Base-by-base conservation (phyloP, 2,329 filamentous ascomycete species). In the Microthyrium microscopicum region DNA sequence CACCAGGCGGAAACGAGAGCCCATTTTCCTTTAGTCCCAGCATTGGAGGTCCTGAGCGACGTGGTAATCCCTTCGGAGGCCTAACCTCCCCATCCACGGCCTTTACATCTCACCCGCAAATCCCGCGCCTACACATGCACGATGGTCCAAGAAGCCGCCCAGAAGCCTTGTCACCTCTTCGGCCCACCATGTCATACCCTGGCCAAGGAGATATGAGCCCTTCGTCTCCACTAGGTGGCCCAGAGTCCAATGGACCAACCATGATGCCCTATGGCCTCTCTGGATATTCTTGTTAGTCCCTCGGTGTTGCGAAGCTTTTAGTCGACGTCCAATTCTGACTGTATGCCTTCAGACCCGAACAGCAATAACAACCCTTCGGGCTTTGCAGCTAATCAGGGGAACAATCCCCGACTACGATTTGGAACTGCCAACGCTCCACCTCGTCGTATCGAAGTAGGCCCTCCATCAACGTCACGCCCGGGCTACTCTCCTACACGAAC, bases 151-250 rank as follows among this genome's bases (percentile, higher is more conserved):
- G 60, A 17, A 44, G 44, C 29, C 49, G 59, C 31, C 51, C 50
- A 20, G 60, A 62, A 38, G 45, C 58, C 3, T 53, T 53, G 20
- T 61, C 59, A 9, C 58, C 59, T 3, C 45, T 64, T 11, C 49
- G 60, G 34, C 54, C 57, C 5, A 62, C 57, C 47, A 57, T 62
- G 48, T 61, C 57, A 21, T 62, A 62, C 18, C 8, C 29, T 15
- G 33, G 33, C 20, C 13, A 8, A 7, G 22, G 22, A 9, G 22
- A 25, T 13, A 25, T 25, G 22, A 25, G 13, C 22, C 9, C 13
- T 13, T 25, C 22, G 9, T 25, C 40, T 53, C 44, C 17, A 43
- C 46, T 26, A n/a, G 48, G 45, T 9, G 40, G 40, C 33, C 49
- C 52, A 18, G 40, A 39, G 27, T 20, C 25, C 29, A 42, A n/a